Evolutionary conservation across 2,329 filamentous ascomycete genomes (phyloP), one percentile per base, ranked within the genome.

Genomic region (Nemania abortiva): DNA sequence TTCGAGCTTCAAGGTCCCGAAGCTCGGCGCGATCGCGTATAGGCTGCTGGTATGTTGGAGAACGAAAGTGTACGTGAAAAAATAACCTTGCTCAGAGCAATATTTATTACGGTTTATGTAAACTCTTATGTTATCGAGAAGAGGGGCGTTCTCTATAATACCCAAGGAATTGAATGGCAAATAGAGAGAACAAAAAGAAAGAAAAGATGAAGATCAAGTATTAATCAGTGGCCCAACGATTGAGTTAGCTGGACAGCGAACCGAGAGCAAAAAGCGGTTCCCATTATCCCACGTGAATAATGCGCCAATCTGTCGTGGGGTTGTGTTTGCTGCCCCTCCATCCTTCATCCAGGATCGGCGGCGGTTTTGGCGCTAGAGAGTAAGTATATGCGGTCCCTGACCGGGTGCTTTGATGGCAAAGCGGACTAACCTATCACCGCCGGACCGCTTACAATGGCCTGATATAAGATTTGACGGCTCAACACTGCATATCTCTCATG

Each of bases 271-370:
- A 55, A 31, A 65, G 60, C 42, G 56, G 58, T 34, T 66, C 50
- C 63, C 58, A 69, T n/a, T n/a, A n/a, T n/a, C n/a, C n/a, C n/a
- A n/a, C 66, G 66, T 69, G 59, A 57, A 49, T 45, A 59, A 70
- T 64, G 60, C 47, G 67, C 45, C 42, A 55, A 58, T 68, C 57
- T 42, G 50, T 62, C 64, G 65, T 49, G 64, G 65, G 59, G 63
- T 64, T 66, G 53, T 31, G n/a, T 58, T 57, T 5, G 27, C 15
- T 57, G 60, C 64, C 68, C 68, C 68, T 70, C 68, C 37, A 63
- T 68, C 65, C 64, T 67, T 59, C 22, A 60, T 65, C 27, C 29
- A 63, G 37, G 66, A 69, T 63, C 63, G 66, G 58, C 29, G 39
- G 22, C 22, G 22, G 22, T 27, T 57, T 63, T 50, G 53, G 57